These are phyloP conservation scores for Hanseniaspora osmophila DNA, from an alignment of 805 yeast genomes.

Conservation along the genomic window DNA sequence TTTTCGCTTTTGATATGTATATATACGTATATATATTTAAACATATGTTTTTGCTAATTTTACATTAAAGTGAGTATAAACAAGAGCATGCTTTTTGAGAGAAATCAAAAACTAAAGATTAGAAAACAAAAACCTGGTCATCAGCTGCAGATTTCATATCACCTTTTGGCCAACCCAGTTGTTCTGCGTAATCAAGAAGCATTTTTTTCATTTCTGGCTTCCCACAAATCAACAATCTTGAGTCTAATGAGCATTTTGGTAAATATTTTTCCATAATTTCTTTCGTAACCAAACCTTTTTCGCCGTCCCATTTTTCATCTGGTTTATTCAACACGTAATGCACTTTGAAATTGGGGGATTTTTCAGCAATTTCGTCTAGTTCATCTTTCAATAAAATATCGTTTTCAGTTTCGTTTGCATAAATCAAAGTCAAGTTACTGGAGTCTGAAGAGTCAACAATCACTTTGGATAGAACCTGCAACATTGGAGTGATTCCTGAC, in stretches of 20 bases:
- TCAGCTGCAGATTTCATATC: conserved; percentile 32
- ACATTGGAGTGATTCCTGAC: conserved; percentile 80
- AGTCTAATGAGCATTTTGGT: conserved; percentile 35
- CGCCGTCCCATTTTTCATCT: conserved; percentile 36
- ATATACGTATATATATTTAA: conserved; percentile 1
- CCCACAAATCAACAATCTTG: conserved; percentile 58
- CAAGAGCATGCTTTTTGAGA: not conserved
- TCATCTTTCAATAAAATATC: conserved; percentile 63
- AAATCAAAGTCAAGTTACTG: conserved; percentile 48
- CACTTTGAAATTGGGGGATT: conserved; percentile 49
- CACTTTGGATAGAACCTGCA: conserved; percentile 60
- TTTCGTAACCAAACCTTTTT: conserved; percentile 44
- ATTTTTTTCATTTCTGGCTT: conserved; percentile 53
- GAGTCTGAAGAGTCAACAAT: conserved; percentile 55
- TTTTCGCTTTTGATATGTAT: not conserved
- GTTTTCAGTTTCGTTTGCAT: conserved; percentile 62
- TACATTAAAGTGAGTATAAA: not conserved
- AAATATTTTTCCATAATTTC: conserved; percentile 40
- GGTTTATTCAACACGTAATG: conserved; percentile 45
- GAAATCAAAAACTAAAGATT: conserved; percentile 3
- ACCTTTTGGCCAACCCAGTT: conserved; percentile 44
- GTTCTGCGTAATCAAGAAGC: conserved; percentile 35
- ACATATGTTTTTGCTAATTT: not conserved
- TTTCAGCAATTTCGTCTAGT: conserved; percentile 50
- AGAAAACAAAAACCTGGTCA: conserved; percentile 47